Conservation (phyloP, 2,329 filamentous ascomycete genomes). For the Cordyceps fumosorosea region DNA sequence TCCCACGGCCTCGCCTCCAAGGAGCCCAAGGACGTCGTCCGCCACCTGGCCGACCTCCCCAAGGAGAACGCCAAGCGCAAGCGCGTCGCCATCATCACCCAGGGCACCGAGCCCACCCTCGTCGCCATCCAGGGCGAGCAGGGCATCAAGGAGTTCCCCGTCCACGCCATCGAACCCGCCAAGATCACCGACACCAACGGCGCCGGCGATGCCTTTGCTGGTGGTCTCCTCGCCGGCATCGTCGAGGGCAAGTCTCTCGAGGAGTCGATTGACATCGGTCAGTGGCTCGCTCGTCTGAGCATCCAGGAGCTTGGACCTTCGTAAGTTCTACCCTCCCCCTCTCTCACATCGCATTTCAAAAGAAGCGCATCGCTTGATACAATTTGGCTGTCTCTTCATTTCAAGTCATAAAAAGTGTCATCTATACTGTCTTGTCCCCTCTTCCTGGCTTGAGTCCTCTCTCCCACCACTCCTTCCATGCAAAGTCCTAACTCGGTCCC, state of each 20-base stretch:
- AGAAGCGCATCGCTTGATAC: neutral
- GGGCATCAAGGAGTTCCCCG: slow-evolving; percentile 68
- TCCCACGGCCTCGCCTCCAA: slow-evolving; percentile 68
- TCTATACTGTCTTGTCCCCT: neutral
- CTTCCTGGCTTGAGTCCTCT: neutral
- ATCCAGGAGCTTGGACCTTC: slow-evolving; percentile 94
- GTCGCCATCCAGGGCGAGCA: slow-evolving; percentile 69
- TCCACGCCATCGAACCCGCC: slow-evolving; percentile 68
- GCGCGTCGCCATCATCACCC: slow-evolving; percentile 85
- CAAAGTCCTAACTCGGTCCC: slow-evolving; percentile 6
- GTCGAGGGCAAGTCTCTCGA: slow-evolving; percentile 77
- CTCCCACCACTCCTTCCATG: neutral
- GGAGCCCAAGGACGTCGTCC: slow-evolving; percentile 78
- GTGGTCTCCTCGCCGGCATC: slow-evolving; percentile 85
- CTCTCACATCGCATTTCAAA: slow-evolving; percentile 2
- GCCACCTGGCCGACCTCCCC: slow-evolving; percentile 76
- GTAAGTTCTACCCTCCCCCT: slow-evolving; percentile 53
- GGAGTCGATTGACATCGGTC: slow-evolving; percentile 79
- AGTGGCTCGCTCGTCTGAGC: slow-evolving; percentile 91
- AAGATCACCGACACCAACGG: slow-evolving; percentile 95
- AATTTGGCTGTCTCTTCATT: slow-evolving; percentile 7
- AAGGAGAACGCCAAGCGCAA: slow-evolving; percentile 86
- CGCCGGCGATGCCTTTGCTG: slow-evolving; percentile 93
- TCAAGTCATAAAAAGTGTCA: slow-evolving; percentile 9
- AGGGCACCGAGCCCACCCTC: slow-evolving; percentile 86